These are phyloP conservation scores for Cucurbita ficifolia DNA, from an alignment of 306 rosid genomes.

Conservation along the genomic window DNA sequence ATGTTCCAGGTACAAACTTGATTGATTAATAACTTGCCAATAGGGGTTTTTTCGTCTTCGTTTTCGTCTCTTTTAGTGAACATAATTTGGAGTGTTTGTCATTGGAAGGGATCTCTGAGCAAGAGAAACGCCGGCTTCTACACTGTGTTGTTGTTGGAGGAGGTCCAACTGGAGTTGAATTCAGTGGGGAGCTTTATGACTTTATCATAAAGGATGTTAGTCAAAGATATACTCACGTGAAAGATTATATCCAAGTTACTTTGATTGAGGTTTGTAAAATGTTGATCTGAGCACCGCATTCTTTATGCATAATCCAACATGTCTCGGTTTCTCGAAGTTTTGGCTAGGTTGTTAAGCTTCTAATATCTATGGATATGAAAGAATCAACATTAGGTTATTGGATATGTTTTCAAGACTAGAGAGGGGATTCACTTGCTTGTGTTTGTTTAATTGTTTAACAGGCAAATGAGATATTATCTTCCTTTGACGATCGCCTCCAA, in stretches of 20 bases:
- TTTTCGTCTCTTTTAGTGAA: neutral
- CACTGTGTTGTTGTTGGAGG: slow-evolving; percentile 98
- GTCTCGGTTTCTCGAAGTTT: neutral
- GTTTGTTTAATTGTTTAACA: slow-evolving; percentile 10
- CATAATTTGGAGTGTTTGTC: neutral
- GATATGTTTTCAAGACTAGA: neutral
- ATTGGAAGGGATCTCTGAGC: slow-evolving; percentile 51
- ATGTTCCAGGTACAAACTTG: slow-evolving; percentile 56
- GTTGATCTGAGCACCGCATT: neutral
- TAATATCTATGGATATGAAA: neutral
- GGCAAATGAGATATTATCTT: slow-evolving; percentile 93
- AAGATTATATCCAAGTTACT: slow-evolving; percentile 75
- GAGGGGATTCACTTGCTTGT: neutral
- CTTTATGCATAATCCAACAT: neutral
- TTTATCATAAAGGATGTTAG: slow-evolving; percentile 74
- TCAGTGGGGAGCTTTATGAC: slow-evolving; percentile 98
- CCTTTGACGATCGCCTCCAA: slow-evolving; percentile 79
- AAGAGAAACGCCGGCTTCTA: slow-evolving; percentile 64
- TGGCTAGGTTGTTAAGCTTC: neutral
- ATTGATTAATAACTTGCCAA: neutral
- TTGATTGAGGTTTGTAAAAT: slow-evolving; percentile 63
- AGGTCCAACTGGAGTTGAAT: slow-evolving; percentile 97
- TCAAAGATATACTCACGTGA: slow-evolving; percentile 79
- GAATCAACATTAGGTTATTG: neutral
- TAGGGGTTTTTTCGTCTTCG: neutral